Conservation (phyloP, 78 protist species). For the Dictyostelium firmibasis region DNA sequence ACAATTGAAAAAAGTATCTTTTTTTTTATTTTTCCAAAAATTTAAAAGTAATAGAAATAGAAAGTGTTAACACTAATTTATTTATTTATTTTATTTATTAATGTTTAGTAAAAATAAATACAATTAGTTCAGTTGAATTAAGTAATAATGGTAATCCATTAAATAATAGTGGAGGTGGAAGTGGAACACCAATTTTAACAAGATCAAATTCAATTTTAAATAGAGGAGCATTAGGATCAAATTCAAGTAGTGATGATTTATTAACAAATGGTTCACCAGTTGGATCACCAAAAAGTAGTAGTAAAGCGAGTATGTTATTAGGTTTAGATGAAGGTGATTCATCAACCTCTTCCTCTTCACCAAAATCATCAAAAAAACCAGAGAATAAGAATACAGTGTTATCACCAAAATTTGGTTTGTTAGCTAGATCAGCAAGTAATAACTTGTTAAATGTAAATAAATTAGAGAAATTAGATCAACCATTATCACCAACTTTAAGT, state of each 20-base stretch:
- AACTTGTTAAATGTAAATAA: slow-evolving; percentile 14
- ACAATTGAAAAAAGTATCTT: slow-evolving; percentile 40
- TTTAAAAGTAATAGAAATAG: no score
- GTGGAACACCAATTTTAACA: not conserved
- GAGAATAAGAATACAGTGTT: not conserved
- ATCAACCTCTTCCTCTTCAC: not conserved
- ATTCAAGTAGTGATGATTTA: slow-evolving; percentile 4
- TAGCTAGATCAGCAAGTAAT: slow-evolving; percentile 72
- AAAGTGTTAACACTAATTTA: not conserved
- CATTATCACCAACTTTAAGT: not conserved
- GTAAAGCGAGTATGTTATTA: slow-evolving; percentile 45
- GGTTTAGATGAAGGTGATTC: not conserved
- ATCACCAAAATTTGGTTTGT: slow-evolving; percentile 68
- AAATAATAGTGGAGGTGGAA: not conserved
- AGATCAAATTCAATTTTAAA: slow-evolving; percentile 35
- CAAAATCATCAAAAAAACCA: not conserved
- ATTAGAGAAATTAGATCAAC: not conserved
- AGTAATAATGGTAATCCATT: not conserved
- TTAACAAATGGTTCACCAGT: not conserved
- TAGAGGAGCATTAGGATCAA: slow-evolving; percentile 16
- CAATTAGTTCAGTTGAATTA: slow-evolving; percentile 7
- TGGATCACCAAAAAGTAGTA: not conserved
- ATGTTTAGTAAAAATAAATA: slow-evolving; percentile 19
- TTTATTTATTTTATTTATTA: not conserved
- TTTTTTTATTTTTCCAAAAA: not conserved